Percentiles rank a stretch among this genome's conserved stretches.
phyloP scores from a whole-genome alignment of 169 alveolate genomes.

The Plasmodium sp. region DNA sequence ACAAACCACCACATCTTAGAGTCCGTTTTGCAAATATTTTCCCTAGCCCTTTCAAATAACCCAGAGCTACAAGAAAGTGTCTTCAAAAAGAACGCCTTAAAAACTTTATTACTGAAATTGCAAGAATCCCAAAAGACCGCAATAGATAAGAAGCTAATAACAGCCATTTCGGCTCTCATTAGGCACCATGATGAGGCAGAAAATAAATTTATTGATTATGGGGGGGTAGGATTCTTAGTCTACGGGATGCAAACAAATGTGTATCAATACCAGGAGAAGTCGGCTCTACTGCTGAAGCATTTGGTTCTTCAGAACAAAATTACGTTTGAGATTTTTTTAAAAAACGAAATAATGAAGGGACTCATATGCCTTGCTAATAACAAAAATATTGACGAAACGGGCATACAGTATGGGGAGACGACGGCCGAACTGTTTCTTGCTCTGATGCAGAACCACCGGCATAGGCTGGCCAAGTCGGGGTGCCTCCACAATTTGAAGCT shows the following conservation, averaged over 20 bases:
- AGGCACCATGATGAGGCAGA: constrained; percentile 75
- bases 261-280: constrained; percentile 60
- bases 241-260: constrained; percentile 74
- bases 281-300: constrained; percentile 74
- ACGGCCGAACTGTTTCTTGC: constrained; percentile 71
- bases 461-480: constrained; percentile 56
- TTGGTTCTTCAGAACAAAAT: constrained; percentile 60
- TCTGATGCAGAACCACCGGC: constrained; percentile 64
- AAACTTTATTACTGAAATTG: constrained; percentile 43
- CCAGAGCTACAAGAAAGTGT: constrained; percentile 64
- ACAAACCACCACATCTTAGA: constrained; percentile 50
- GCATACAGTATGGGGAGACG: constrained; percentile 74
- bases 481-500: constrained; percentile 16
- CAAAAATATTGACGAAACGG: constrained; percentile 65
- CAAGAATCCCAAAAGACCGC: constrained; percentile 52
- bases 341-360: constrained; percentile 71
- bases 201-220: constrained; percentile 73
- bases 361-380: constrained; percentile 38
- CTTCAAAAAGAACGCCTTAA: constrained; percentile 62
- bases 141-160: constrained; percentile 58
- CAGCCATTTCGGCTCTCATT: constrained; percentile 71
- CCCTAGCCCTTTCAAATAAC: constrained; percentile 68
- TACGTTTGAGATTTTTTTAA: constrained; percentile 39
- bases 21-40: constrained; percentile 63
- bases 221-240: constrained; percentile 60